Conservation (phyloP, 345 rosid genomes). For the Syzygium aqueum region DNA sequence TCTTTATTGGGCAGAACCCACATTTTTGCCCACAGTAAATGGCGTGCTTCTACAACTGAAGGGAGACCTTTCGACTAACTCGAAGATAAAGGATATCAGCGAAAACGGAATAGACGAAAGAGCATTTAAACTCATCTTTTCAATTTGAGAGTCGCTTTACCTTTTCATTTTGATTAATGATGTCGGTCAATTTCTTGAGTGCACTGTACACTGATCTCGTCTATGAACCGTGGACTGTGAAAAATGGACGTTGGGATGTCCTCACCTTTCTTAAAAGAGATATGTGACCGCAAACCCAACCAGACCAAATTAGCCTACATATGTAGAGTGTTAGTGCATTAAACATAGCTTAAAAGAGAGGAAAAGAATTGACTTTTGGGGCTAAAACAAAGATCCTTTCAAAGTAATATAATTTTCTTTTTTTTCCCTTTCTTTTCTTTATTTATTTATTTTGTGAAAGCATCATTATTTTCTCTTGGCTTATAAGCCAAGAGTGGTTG, state of each 20-base stretch:
- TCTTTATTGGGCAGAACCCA: neutral
- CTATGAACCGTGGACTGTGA: neutral
- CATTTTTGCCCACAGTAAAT: neutral
- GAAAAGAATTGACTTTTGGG: neutral
- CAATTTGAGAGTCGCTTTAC: neutral
- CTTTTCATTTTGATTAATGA: neutral
- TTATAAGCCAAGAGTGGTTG: conserved; percentile 57
- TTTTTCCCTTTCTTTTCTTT: conserved; percentile 8
- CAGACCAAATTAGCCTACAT: conserved; percentile 13
- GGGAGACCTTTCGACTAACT: neutral
- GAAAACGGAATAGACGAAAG: neutral
- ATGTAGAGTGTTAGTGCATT: neutral
- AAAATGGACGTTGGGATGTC: conserved; percentile 9
- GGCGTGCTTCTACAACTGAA: neutral
- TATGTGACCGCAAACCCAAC: conserved; percentile 9
- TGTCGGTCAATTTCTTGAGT: neutral
- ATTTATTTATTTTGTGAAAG: neutral
- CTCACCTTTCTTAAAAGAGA: conserved; percentile 37
- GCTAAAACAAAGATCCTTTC: neutral
- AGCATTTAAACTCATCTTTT: neutral
- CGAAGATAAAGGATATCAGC: neutral
- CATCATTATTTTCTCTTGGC: conserved; percentile 35
- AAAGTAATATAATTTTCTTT: neutral
- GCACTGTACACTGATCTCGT: neutral
- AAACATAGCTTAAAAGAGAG: neutral